These are phyloP conservation scores for Penicillium italicum DNA, from an alignment of 2,329 filamentous ascomycete species.

Conservation along the genomic window DNA sequence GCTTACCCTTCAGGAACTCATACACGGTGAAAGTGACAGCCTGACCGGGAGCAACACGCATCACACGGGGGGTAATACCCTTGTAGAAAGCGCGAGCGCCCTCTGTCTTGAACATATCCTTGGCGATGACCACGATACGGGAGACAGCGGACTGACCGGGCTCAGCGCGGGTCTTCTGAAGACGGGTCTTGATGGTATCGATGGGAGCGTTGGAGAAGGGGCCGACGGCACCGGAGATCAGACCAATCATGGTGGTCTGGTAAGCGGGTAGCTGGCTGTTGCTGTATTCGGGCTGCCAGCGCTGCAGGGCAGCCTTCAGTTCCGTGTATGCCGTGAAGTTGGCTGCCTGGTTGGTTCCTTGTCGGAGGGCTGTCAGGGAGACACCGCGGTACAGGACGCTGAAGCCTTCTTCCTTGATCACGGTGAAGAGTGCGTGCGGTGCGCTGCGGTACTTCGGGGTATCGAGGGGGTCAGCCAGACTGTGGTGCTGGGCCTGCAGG, in stretches of 20 bases:
- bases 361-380: conserved; percentile 83
- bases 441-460: conserved; percentile 97
- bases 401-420: conserved; percentile 84
- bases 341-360: conserved; percentile 95
- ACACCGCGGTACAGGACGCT: conserved; percentile 90
- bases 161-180: conserved; percentile 84
- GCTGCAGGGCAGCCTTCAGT: conserved; percentile 75
- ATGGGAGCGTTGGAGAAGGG: conserved; percentile 96
- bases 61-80: conserved; percentile 94
- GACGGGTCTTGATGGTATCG: conserved; percentile 95
- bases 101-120: conserved; percentile 89
- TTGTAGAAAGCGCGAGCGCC: conserved; percentile 96
- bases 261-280: conserved; percentile 70
- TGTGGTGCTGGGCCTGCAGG: conserved; percentile 95
- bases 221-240: conserved; percentile 91
- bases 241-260: conserved; percentile 86
- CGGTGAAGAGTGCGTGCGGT: conserved; percentile 76
- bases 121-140: conserved; percentile 73
- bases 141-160: conserved; percentile 75
- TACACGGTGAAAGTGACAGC: conserved; percentile 74
- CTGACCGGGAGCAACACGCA: conserved; percentile 95
- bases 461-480: conserved; percentile 93
- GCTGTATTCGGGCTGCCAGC: conserved; percentile 66
- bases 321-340: conserved; percentile 98
- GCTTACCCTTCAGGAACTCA: conserved; percentile 68